phyloP scores from a whole-genome alignment of 768 basidiomycete genomes.

The Russula brevipes region DNA sequence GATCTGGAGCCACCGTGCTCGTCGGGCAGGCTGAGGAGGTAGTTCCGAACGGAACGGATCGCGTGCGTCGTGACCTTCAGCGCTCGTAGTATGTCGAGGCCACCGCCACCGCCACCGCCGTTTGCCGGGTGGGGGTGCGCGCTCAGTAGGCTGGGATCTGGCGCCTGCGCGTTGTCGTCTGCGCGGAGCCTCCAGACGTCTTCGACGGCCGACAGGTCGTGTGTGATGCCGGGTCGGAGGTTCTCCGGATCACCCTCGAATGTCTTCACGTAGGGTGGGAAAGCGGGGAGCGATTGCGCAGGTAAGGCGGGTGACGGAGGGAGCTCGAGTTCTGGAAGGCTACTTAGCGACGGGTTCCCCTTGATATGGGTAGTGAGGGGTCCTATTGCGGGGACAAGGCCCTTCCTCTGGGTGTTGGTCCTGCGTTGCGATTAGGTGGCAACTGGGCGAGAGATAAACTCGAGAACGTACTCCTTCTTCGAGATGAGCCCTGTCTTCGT shows the following conservation, averaged over 20 bases:
- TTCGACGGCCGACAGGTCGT: conserved; percentile 65
- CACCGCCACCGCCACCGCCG: neutral
- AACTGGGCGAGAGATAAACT: neutral
- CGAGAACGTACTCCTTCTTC: conserved; percentile 57
- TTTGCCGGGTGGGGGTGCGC: conserved; percentile 4
- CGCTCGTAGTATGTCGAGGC: conserved; percentile 60
- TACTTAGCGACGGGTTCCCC: conserved; percentile 39
- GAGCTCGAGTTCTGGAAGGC: conserved; percentile 50
- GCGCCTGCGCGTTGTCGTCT: neutral
- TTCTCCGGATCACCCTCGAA: conserved; percentile 72
- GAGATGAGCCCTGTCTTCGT: conserved; percentile 78
- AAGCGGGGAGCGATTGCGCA: conserved; percentile 38
- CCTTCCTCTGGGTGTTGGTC: conserved; percentile 47
- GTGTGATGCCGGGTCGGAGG: conserved; percentile 69
- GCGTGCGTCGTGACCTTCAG: conserved; percentile 77
- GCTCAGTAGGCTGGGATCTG: conserved; percentile 13
- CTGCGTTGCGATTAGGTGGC: conserved; percentile 27
- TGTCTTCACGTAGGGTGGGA: conserved; percentile 55
- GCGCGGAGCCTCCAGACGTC: conserved; percentile 53
- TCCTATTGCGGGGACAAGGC: conserved; percentile 74
- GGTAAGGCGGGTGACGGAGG: conserved; percentile 67
- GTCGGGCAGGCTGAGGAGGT: conserved; percentile 75
- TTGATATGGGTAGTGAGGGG: conserved; percentile 35
- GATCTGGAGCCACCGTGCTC: conserved; percentile 35
- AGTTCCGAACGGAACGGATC: conserved; percentile 79